A percentile compares a stretch with the other conserved stretches of the same genome.
Evolutionary conservation across 352 stramenopile species (phyloP).

Genomic region (Chrysophaeum taylorii): DNA sequence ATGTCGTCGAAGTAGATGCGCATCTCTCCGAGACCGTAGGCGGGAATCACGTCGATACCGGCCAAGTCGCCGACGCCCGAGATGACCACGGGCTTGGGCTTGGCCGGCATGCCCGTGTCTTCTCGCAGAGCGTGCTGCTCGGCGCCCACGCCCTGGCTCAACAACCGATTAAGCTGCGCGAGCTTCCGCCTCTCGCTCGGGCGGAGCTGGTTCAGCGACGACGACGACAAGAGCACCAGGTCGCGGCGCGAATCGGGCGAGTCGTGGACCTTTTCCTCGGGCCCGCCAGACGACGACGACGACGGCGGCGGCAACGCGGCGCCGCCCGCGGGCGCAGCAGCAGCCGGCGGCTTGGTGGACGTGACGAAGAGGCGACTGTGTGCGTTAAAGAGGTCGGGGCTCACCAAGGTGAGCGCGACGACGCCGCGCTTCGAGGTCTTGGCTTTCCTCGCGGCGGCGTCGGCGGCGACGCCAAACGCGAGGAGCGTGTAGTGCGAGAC

Average conservation of each 20-base stretch:
- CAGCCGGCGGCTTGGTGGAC: too few species aligned
- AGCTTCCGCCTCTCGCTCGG: neutral
- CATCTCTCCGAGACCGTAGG: neutral
- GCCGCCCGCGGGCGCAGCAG: too few species aligned
- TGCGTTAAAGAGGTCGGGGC: too few species aligned
- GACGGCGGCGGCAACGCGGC: too few species aligned
- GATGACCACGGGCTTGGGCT: neutral
- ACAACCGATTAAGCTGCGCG: neutral
- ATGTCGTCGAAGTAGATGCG: neutral
- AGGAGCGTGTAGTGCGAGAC: neutral
- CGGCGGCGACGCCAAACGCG: neutral
- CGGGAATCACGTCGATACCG: neutral
- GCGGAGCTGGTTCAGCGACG: neutral
- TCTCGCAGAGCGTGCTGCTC: neutral
- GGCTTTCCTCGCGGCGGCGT: neutral
- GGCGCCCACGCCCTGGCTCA: neutral
- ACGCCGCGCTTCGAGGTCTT: neutral
- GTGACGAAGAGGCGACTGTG: too few species aligned
- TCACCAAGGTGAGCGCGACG: neutral
- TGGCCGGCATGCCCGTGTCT: neutral
- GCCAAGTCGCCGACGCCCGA: neutral
- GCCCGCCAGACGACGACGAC: too few species aligned
- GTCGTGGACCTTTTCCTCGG: too few species aligned
- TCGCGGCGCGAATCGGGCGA: too few species aligned
- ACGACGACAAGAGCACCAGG: neutral